A percentile compares a stretch with the other conserved stretches of the same genome.
These are phyloP conservation scores for Prototheca stagnorum DNA, from an alignment of 163 green algal species.

Conservation along the genomic window DNA sequence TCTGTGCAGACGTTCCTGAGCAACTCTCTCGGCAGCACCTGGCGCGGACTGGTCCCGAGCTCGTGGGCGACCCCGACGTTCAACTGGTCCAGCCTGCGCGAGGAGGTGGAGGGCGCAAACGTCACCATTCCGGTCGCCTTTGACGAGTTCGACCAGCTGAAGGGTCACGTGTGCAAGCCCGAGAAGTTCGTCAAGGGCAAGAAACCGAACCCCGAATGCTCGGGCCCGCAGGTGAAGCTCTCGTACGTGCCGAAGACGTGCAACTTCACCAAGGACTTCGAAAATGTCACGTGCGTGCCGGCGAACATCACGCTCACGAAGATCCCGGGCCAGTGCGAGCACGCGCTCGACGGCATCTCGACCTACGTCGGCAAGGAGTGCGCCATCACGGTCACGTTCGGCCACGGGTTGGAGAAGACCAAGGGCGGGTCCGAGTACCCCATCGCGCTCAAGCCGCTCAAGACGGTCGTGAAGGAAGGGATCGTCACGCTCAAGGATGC, in stretches of 20 bases:
- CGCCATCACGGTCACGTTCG: slow-evolving; percentile 5
- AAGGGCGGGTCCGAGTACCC: slow-evolving; percentile 8
- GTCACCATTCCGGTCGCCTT: too few relatives aligned
- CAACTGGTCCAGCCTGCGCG: too few relatives aligned
- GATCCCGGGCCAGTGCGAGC: slow-evolving; percentile 2
- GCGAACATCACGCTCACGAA: slow-evolving; percentile 8
- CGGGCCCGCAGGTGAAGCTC: slow-evolving; percentile 10
- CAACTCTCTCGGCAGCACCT: too few relatives aligned
- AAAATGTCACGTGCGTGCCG: slow-evolving; percentile 7
- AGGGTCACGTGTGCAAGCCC: too few relatives aligned
- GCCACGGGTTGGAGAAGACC: slow-evolving; percentile 1
- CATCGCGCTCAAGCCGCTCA: slow-evolving; percentile 10
- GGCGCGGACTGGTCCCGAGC: too few relatives aligned
- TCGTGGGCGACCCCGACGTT: too few relatives aligned
- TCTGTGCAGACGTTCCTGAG: too few relatives aligned
- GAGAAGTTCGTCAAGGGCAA: background rate
- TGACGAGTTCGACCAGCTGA: too few relatives aligned
- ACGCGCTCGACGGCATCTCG: slow-evolving; percentile 1
- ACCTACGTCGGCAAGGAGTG: slow-evolving; percentile 12
- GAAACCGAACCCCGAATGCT: slow-evolving; percentile 10
- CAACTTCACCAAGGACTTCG: slow-evolving; percentile 12
- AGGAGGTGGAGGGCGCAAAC: too few relatives aligned
- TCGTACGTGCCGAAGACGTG: slow-evolving; percentile 10
- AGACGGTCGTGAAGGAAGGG: too few relatives aligned
- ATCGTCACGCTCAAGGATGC: too few relatives aligned